Percentiles rank a stretch among this genome's conserved stretches.
These are phyloP conservation scores for Pleurostoma richardsiae DNA, from an alignment of 2,329 filamentous ascomycete species.

Conservation along the genomic window DNA sequence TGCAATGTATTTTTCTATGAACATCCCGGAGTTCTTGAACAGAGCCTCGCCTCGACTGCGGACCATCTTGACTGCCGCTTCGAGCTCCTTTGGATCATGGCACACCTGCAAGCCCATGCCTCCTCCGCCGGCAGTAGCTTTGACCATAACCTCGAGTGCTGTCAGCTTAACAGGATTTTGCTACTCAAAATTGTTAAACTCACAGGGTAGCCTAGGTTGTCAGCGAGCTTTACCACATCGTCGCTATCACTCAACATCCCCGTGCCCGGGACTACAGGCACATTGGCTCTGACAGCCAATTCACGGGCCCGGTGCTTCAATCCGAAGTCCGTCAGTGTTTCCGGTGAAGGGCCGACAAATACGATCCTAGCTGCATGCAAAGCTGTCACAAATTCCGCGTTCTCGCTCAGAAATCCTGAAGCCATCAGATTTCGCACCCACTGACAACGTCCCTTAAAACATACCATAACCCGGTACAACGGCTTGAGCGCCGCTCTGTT, in stretches of 20 bases:
- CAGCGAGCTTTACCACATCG: not conserved
- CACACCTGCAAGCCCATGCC: slow-evolving; percentile 57
- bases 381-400: slow-evolving; percentile 50
- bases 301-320: slow-evolving; percentile 52
- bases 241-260: not conserved
- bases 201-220: slow-evolving; percentile 27
- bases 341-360: slow-evolving; percentile 52
- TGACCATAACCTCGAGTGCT: slow-evolving; percentile 30
- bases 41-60: slow-evolving; percentile 25
- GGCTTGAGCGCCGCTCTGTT: not conserved
- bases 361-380: slow-evolving; percentile 45
- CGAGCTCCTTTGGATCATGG: slow-evolving; percentile 38
- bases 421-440: slow-evolving; percentile 23
- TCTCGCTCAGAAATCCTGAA: slow-evolving; percentile 57
- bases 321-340: slow-evolving; percentile 48
- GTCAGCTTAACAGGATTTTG: no score
- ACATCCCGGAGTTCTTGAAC: not conserved
- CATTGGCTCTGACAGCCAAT: slow-evolving; percentile 40
- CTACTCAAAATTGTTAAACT: no score
- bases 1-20: not conserved
- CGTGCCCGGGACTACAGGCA: slow-evolving; percentile 31
- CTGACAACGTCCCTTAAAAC: no score
- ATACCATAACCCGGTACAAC: not conserved
- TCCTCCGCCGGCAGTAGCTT: slow-evolving; percentile 53
- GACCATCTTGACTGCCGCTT: slow-evolving; percentile 40